These are phyloP conservation scores for Botryotinia calthae DNA, from an alignment of 2,329 filamentous ascomycete genomes.

Conservation along the genomic window DNA sequence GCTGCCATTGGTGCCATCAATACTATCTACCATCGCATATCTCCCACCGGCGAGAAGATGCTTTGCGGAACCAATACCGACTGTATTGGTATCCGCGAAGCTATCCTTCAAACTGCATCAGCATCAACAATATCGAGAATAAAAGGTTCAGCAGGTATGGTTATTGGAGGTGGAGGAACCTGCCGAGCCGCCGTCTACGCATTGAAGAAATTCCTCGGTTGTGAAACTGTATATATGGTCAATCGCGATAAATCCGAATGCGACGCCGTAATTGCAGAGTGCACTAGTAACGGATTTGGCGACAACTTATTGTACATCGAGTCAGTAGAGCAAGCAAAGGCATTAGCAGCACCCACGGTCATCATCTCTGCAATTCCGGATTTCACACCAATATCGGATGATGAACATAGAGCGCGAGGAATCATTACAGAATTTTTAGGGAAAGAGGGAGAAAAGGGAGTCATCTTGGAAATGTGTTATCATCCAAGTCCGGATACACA, in stretches of 20 bases:
- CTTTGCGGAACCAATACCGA: constrained; percentile 80
- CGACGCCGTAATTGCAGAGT: constrained; percentile 63
- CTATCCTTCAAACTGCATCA: constrained; percentile 58
- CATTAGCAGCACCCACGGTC: constrained; percentile 59
- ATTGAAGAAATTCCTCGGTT: constrained; percentile 66
- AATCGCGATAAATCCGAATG: constrained; percentile 71
- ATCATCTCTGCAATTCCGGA: constrained; percentile 76
- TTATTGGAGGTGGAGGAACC: constrained; percentile 76
- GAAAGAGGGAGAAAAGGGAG: constrained; percentile 37
- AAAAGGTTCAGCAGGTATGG: constrained; percentile 62
- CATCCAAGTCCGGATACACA: constrained; percentile 34
- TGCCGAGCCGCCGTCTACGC: constrained; percentile 77
- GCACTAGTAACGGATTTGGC: constrained; percentile 57
- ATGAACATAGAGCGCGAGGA: constrained; percentile 58
- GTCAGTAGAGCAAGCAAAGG: constrained; percentile 57
- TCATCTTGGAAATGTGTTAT: constrained; percentile 38
- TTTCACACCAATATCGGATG: constrained; percentile 63
- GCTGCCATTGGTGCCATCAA: constrained; percentile 75
- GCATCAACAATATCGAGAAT: constrained; percentile 47
- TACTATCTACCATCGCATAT: constrained; percentile 65
- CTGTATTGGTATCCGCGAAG: constrained; percentile 72
- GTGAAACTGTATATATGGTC: constrained; percentile 69
- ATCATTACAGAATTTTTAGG: constrained; percentile 41
- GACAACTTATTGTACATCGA: constrained; percentile 59
- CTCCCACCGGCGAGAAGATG: constrained; percentile 34